Evolutionary conservation across 2,329 filamentous ascomycete species (phyloP), one percentile per base, ranked within the genome.

Genomic region (Venturia oleaginea): DNA sequence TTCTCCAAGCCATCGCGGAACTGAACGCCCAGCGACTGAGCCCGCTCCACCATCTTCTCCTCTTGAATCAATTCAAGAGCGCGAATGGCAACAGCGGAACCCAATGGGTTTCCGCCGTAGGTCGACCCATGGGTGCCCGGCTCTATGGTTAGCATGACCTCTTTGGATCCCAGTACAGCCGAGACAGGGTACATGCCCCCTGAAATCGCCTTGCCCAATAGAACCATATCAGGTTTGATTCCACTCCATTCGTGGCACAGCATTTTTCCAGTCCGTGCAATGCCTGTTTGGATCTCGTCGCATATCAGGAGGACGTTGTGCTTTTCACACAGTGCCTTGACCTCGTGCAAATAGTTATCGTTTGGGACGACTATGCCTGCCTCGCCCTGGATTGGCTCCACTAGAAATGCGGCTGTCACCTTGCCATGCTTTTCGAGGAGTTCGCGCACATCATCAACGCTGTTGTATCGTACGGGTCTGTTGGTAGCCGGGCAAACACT

Each of bases 181-280:
- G 92, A 96, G 65, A 99, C 94, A n/a, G 94, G 94, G 79, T 99
- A 99, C 89, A 97, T 94, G 76, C 94, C 94, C 68, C 94, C 94
- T 40, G 92, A 96, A 75, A 99, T 96, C 70, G 94, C 94, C 81
- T 99, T 99, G 73, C 94, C 94, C 40, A 99, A 86, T 59, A 96
- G 88, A 30, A 99, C 89, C 72, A 99, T 84, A 75, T 99, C 94
- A 46, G 93, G 94, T 81, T 93, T 95, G 81, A 99, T 92, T 70
- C 88, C 90, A 65, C 90, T 88, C 92, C 94, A 97, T 78, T 99
- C 86, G 72, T 90, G 89, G 82, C 92, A 96, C 64, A 99, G 86
- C 80, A 99, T 89, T 73, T 89, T 90, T 63, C 94, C 94, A 22
- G 94, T 99, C 68, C 94, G 88, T 64, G 92, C 94, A 73, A 99